A percentile compares a stretch with the other conserved stretches of the same genome.
Conservation (phyloP, 768 basidiomycete genomes). For the Asterophora parasitica region DNA sequence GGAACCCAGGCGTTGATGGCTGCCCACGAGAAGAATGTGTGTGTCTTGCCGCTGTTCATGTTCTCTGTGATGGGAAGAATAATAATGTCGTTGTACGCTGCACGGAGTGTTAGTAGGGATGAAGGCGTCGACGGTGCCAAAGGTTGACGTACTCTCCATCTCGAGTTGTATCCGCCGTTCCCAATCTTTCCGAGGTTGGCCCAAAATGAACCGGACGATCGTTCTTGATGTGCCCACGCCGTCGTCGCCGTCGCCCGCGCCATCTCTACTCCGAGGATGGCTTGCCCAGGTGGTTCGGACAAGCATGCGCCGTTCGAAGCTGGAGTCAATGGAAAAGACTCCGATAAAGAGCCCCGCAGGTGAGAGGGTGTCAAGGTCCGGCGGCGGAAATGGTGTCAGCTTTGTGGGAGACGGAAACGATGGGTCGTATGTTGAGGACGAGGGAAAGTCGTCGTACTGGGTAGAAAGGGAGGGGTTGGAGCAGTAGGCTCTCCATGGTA, state of each 20-base stretch:
- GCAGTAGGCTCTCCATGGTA: conserved; percentile 95
- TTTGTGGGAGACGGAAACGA: conserved; percentile 26
- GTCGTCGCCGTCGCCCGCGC: conserved; percentile 64
- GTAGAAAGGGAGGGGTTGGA: conserved; percentile 51
- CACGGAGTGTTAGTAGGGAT: not conserved
- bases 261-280: conserved; percentile 72
- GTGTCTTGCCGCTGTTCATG: conserved; percentile 94
- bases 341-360: conserved; percentile 88
- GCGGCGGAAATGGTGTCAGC: conserved; percentile 60
- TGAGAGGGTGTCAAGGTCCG: conserved; percentile 64
- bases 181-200: conserved; percentile 76
- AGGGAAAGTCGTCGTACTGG: conserved; percentile 33
- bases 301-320: conserved; percentile 79
- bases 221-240: conserved; percentile 77
- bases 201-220: conserved; percentile 85
- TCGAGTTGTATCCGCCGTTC: conserved; percentile 78
- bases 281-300: conserved; percentile 88
- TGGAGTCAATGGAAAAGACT: conserved; percentile 85
- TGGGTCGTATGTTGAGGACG: conserved; percentile 26
- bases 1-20: conserved; percentile 89
- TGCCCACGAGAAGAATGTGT: conserved; percentile 92
- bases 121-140: not conserved
- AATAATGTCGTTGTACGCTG: conserved; percentile 84
- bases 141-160: conserved; percentile 69
- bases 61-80: conserved; percentile 84